Evolutionary conservation across 2,329 filamentous ascomycete genomes (phyloP), one percentile per base, ranked within the genome.

Genomic region (Tolypocladium tundrense): DNA sequence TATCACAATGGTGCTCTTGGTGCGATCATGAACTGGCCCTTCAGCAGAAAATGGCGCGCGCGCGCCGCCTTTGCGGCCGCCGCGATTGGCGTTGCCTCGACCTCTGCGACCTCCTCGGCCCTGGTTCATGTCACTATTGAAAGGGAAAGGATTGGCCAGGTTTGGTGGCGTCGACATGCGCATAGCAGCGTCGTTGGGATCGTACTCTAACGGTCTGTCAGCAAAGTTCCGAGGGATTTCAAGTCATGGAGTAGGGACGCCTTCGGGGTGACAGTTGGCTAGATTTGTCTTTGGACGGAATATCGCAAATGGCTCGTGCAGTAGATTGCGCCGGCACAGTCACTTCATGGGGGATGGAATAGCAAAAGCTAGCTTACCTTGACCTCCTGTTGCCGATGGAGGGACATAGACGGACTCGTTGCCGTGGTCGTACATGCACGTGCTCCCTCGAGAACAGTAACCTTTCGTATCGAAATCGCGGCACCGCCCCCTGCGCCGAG

Each of bases 401-500:
- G 73, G 71, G 37, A 75, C 64, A 55, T 70, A 76, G 4, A 72
- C 61, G 14, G 78, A 75, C 60, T 84, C 78, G 55, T 79, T 77
- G 10, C 82, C 84, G 67, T 93, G 89, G 63, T 90, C 84, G 64
- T 82, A 91, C 43, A 77, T 79, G 70, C 89, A 92, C 27, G 78
- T 80, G 64, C 77, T 83, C 3, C 88, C 87, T 43, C 84, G 75
- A 7, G 84, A 79, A 67, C 89, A 92, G 65, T 82, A 90, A 0
- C 89, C 89, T 63, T 88, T 88, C 1, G 75, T 82, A 59, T 90
- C 87, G 64, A 88, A 91, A 68, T 90, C 86, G 58, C 81, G 78
- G 66, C 88, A 92, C 59, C 83, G 77, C 58, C 77, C 71, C 61
- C 72, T 75, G 54, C 70, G 74, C 58, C 72, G 73, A 43, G 67